Base-by-base conservation (phyloP, 1,284 basidiomycete species). In the Puccinia horiana region DNA sequence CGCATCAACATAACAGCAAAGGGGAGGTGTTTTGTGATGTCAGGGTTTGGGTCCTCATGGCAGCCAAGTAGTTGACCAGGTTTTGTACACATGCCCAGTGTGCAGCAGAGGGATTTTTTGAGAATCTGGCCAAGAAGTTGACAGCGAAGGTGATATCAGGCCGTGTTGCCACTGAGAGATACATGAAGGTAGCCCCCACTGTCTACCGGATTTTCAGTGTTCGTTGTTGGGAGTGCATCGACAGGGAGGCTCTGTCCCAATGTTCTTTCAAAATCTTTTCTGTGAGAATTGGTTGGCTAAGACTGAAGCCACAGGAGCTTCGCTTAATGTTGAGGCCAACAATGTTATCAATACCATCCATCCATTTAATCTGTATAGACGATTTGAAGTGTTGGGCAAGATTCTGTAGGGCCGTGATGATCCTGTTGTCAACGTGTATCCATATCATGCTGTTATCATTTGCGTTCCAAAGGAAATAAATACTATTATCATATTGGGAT, bases 121-220 rank as follows among this genome's bases (percentile, higher is more conserved):
- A 20, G 49, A 80, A 80, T 20, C 77, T n/a, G 18, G 49, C 77
- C 52, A 80, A 29, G 26, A 56, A 80, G 32, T 79, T 79, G 1
- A 69, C 63, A 2, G 44, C 8, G 70, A 49, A 79, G 2, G 63
- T 6, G 4, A 79, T 52, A 70, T 79, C 76, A 1, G 76, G 76
- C 26, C 76, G 14, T 32, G 76, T 79, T 16, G 44, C 61, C 9
- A 69, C 35, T 3, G 67, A 44, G 2, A 72, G 9, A 37, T 80
- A 80, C 20, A 6, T 70, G 20, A 40, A 11, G 16, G 40, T 18
- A 44, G n/a, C 67, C 40, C 6, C 54, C 6, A 37, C 76, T 1
- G 65, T 65, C 6, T 32, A 14, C 42, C 8, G 6, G 42, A 44
- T 16, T 44, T 1, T 44, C 40, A 42, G 8, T 1, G 23, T 69